Evolutionary conservation across 495 filamentous ascomycete species (phyloP).

Genomic region (Neurospora sp.): DNA sequence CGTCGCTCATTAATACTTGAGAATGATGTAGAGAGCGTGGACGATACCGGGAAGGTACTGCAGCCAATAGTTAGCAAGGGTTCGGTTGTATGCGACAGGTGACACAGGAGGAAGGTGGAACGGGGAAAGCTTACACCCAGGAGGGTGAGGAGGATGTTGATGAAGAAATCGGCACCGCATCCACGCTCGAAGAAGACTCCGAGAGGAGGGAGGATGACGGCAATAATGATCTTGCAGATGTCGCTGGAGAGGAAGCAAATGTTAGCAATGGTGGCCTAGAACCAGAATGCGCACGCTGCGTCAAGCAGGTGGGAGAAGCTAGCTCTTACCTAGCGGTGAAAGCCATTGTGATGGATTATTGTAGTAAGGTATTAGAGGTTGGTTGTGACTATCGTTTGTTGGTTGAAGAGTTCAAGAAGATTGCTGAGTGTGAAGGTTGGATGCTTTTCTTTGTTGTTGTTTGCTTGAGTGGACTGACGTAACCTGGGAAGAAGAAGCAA

Average conservation of each 20-base stretch:
- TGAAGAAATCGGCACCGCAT: slow-evolving; percentile 75
- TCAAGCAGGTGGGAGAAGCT: background rate
- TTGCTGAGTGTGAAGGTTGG: background rate
- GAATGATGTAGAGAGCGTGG: slow-evolving; percentile 50
- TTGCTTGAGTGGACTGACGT: background rate
- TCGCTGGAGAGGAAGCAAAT: slow-evolving; percentile 43
- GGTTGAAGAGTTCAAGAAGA: background rate
- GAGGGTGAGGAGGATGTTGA: slow-evolving; percentile 87
- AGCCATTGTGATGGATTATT: slow-evolving; percentile 38
- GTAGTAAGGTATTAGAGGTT: background rate
- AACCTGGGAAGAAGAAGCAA: background rate
- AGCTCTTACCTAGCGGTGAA: slow-evolving; percentile 52
- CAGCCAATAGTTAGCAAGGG: background rate
- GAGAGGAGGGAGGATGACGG: slow-evolving; percentile 77
- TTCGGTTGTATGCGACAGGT: background rate
- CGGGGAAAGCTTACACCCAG: slow-evolving; percentile 50
- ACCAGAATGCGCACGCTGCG: background rate
- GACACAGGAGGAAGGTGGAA: background rate
- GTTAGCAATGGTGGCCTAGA: background rate
- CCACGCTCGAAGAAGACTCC: slow-evolving; percentile 85
- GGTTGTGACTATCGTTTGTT: background rate
- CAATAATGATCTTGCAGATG: slow-evolving; percentile 87
- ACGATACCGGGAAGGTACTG: slow-evolving; percentile 50
- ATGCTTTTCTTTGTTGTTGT: background rate
- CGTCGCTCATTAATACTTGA: slow-evolving; percentile 30